A percentile compares a stretch with the other conserved stretches of the same genome.
These are phyloP conservation scores for Apocynum venetum DNA, from an alignment of 257 asterid genomes.

Conservation along the genomic window DNA sequence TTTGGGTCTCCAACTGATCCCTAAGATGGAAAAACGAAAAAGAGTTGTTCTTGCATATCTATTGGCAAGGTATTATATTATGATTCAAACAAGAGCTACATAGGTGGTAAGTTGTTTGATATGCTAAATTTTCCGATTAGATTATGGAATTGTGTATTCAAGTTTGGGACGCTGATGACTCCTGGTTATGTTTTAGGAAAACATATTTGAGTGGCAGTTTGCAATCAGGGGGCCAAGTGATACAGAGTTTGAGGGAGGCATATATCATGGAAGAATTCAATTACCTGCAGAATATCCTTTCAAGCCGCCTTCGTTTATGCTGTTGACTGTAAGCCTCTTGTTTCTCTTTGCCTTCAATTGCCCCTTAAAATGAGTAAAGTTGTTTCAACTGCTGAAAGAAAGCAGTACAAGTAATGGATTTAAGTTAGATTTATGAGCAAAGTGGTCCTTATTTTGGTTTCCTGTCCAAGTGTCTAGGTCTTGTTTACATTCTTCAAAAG, in stretches of 20 bases:
- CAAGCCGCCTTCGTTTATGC: constrained; percentile 88
- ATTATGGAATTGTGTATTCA: neutral
- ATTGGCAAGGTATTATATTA: neutral
- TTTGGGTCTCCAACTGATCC: neutral
- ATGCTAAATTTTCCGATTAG: neutral
- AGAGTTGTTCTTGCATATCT: neutral
- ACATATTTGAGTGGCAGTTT: constrained; percentile 89
- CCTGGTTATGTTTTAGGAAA: constrained; percentile 42
- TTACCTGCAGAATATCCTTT: constrained; percentile 84
- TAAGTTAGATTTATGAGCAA: neutral
- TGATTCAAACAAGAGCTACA: neutral
- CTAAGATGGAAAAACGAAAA: no score
- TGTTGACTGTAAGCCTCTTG: constrained; percentile 54
- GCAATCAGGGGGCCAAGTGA: constrained; percentile 85
- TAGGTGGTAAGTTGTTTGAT: neutral
- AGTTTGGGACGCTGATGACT: neutral
- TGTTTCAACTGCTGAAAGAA: neutral
- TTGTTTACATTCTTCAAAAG: neutral
- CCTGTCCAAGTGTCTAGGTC: neutral
- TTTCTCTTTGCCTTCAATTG: neutral
- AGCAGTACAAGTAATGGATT: neutral
- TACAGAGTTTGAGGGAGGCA: constrained; percentile 81
- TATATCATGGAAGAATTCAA: constrained; percentile 88
- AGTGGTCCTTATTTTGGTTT: neutral
- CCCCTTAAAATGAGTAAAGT: neutral